phyloP scores from a whole-genome alignment of 306 rosid genomes.

The Dryas drummondii region DNA sequence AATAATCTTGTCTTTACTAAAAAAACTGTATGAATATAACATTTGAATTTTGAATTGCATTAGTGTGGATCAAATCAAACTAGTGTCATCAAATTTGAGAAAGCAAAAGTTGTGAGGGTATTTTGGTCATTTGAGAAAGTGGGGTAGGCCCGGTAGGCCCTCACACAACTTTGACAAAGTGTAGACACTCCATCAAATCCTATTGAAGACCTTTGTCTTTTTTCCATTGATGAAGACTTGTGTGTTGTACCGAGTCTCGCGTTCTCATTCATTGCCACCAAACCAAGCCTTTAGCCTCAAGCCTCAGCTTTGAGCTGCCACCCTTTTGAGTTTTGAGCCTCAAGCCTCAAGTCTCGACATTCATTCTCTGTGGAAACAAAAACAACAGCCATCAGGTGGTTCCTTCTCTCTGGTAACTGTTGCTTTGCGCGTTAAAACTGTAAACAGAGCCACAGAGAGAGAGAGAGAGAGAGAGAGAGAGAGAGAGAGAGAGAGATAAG shows the following conservation, averaged over 20 bases:
- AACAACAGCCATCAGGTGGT: not conserved
- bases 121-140: not conserved
- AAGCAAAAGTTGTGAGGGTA: not conserved
- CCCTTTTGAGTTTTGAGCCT: not conserved
- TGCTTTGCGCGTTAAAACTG: constrained; percentile 57
- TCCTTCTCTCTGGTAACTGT: constrained; percentile 19
- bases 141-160: too few species aligned
- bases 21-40: too few species aligned
- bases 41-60: too few species aligned
- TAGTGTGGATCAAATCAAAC: too few species aligned
- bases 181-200: constrained; percentile 6
- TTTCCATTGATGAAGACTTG: not conserved
- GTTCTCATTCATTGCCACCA: not conserved
- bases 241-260: not conserved
- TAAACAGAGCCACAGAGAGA: constrained; percentile 2
- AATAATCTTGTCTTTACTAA: too few species aligned
- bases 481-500: constrained; percentile 7
- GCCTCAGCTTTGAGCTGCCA: constrained; percentile 19
- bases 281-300: constrained; percentile 22
- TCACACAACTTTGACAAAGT: too few species aligned
- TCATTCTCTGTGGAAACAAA: not conserved
- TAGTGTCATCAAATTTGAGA: not conserved
- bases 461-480: not conserved
- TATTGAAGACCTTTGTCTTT: not conserved
- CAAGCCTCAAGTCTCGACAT: not conserved